Base-by-base conservation (phyloP, 176 grass and related monocot genomes). In the Oryza rufipogon region DNA sequence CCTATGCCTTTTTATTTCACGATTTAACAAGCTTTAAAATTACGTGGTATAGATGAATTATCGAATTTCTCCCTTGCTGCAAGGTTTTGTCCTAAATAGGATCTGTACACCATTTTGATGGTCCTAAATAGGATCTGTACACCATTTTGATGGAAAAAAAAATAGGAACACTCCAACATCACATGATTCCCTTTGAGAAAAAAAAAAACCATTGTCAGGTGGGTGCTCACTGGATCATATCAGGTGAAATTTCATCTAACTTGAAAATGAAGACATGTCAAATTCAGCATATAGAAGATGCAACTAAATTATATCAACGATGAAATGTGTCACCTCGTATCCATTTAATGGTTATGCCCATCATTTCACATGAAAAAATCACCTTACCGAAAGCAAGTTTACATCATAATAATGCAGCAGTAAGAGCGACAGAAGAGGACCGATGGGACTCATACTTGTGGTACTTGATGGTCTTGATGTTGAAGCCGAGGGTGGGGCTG, bases 401-500 rank as follows among this genome's bases (percentile, higher is more conserved):
- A 39, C 68, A 30, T 12, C 23, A 85, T 3, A 22, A 7, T 48
- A 16, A 4, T 64, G 2, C 20, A 48, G 16, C 4, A 28, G 49
- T 4, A 22, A 11, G 45, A 25, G 10, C 41, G 7, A 84, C 2
- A 44, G 16, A 61, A 86, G 36, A 73, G 3, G 39, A 77, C 26
- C 12, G 45, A 52, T 19, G 22, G 33, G 67, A 9, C 9, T n/a
- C 81, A 65, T 11, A 98, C 95, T 89, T 95, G 68, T 93, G 91
- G 83, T 95, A 98, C 74, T 91, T 91, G 89, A 98, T 93, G 77
- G 93, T 95, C 87, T 93, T 98, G 80, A 95, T 93, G 81, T 98
- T 98, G 92, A 98, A 93, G 33, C 93, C 91, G 11, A 98, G 91
- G 10, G 93, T 95, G 81, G 96, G 96, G 85, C 83, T 98, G 83